Base-by-base conservation (phyloP, 108 stramenopile genomes). In the Schizochytrium sp. region DNA sequence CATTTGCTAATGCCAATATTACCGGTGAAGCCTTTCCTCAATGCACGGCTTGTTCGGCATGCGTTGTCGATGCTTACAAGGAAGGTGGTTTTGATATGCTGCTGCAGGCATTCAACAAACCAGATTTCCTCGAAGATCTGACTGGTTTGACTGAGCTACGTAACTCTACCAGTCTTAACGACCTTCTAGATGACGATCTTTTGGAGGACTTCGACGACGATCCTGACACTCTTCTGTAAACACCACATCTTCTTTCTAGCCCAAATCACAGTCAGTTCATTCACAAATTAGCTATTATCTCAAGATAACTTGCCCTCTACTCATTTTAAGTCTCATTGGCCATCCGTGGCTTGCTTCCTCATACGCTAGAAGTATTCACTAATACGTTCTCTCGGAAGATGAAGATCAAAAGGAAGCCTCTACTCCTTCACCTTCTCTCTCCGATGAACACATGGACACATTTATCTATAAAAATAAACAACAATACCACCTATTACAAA, bases 1-100 rank as follows among this genome's bases (percentile, higher is more conserved):
- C 93, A 55, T 99, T 97, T 89, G 95, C 95, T 49, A 96, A 96
- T 93, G 96, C 97, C 94, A 96, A 95, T 45, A 97, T 97, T 2
- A 95, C 96, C 38, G 96, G 97, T 0, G 95, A 95, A 47, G 96
- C 97, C 10, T 98, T 98, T 88, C 89, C 88, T 17, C 93, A 92
- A 38, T 99, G 99, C 90, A 97, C 99, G 4, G 99, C 95, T 42
- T 99, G 98, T 91, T 93, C 96, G 3, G 89, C 92, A 12, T 45
- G 87, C 46, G 95, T 98, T 2, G 92, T 99, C 3, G 95, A 95
- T 40, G 96, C 93, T 19, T 98, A 97, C 88, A 57, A 87, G 46
- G 89, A 89, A 50, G 89, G 93, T 69, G 95, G 95, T 19, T 92
- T 96, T 55, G 97, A 91, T 41, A 93, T 98, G 55, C 96, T 98